Evolutionary conservation across 108 stramenopile species (phyloP).

Genomic region (Cyclotella baltica): DNA sequence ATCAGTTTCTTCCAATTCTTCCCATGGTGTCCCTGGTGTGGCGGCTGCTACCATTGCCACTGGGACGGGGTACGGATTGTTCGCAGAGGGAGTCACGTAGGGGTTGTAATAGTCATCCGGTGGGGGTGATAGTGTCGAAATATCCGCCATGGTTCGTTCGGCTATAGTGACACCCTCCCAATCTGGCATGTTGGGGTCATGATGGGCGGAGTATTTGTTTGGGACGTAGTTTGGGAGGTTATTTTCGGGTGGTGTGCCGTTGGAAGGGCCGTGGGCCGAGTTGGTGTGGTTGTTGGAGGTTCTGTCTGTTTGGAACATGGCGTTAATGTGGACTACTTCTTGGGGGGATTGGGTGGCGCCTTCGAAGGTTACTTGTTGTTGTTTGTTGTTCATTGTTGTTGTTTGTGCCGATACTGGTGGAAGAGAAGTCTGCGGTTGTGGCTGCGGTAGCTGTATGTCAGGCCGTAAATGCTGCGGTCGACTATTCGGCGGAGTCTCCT

Average conservation of each 20-base stretch:
- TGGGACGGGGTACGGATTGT: no score
- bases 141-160: constrained; percentile 14
- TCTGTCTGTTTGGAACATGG: not conserved
- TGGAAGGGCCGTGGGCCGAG: not conserved
- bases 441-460: not conserved
- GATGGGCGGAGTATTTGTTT: constrained; percentile 11
- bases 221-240: constrained; percentile 6
- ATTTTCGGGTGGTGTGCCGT: not conserved
- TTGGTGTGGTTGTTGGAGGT: constrained; percentile 8
- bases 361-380: not conserved
- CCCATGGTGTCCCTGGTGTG: constrained; percentile 7
- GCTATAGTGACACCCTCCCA: constrained; percentile 23
- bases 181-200: constrained; percentile 19
- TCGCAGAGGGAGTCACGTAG: not conserved
- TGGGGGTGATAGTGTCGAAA: constrained; percentile 12
- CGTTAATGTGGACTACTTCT: constrained; percentile 12
- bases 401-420: not conserved
- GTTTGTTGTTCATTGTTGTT: not conserved
- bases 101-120: constrained; percentile 16
- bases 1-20: constrained; percentile 18
- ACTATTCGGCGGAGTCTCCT: not conserved
- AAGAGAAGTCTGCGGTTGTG: not conserved
- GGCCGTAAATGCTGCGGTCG: not conserved
- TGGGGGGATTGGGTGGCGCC: not conserved
- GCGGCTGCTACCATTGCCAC: constrained; percentile 18